Evolutionary conservation across 1,139 yeast species (phyloP).

Genomic region (Chernovozyma sophiae-reginae): DNA sequence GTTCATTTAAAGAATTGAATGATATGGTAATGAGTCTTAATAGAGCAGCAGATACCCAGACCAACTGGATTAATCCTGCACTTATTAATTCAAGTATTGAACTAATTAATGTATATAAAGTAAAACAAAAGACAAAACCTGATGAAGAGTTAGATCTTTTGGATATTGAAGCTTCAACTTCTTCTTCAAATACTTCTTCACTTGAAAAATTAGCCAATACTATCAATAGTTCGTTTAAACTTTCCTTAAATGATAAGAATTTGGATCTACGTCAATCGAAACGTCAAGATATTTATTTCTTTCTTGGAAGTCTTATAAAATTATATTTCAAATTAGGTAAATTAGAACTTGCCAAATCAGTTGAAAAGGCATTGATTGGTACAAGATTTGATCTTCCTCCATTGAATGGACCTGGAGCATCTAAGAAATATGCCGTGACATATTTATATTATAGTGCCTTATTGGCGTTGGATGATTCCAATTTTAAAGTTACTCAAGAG

Average conservation of each 20-base stretch:
- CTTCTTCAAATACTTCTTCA: constrained; percentile 13
- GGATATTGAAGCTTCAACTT: constrained; percentile 9
- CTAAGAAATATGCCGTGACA: constrained; percentile 52
- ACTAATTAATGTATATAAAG: constrained; percentile 45
- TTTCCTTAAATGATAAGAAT: constrained; percentile 76
- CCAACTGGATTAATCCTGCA: constrained; percentile 65
- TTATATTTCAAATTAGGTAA: constrained; percentile 69
- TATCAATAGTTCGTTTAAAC: constrained; percentile 70
- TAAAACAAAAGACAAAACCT: constrained; percentile 29
- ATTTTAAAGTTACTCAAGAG: constrained; percentile 46
- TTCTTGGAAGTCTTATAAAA: constrained; percentile 68
- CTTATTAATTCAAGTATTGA: constrained; percentile 54
- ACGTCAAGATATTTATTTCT: constrained; percentile 65
- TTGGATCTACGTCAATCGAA: constrained; percentile 48
- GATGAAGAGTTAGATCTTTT: constrained; percentile 12
- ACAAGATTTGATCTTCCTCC: constrained; percentile 45
- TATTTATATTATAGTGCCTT: constrained; percentile 67
- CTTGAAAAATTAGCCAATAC: constrained; percentile 60
- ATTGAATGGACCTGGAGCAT: constrained; percentile 44
- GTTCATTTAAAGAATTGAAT: constrained; percentile 36
- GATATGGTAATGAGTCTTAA: constrained; percentile 47
- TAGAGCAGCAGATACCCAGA: constrained; percentile 59
- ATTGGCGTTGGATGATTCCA: constrained; percentile 58
- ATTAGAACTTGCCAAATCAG: constrained; percentile 71
- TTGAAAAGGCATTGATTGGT: constrained; percentile 67